Conservation (phyloP, 1,284 basidiomycete species). For the Ustilago xerochloae region DNA sequence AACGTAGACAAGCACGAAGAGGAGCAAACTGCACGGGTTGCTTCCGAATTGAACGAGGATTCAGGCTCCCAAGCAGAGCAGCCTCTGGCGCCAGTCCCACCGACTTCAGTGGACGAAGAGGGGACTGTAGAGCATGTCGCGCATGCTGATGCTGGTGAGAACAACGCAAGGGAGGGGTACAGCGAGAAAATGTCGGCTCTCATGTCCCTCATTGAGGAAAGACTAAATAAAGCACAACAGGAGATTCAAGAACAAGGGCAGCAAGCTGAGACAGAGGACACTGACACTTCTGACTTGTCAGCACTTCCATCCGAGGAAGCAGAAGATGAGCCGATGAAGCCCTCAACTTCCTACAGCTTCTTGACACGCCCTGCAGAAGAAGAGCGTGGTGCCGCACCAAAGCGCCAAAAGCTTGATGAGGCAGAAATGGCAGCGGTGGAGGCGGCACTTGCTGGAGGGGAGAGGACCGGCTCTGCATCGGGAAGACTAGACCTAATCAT, state of each 20-base stretch:
- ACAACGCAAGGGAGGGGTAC: neutral
- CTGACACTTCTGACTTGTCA: neutral
- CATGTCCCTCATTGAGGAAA: conserved; percentile 1
- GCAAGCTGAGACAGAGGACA: too few relatives aligned
- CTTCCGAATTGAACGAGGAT: too few relatives aligned
- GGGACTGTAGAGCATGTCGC: neutral
- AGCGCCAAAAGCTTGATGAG: conserved; percentile 12
- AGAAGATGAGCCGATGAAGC: neutral
- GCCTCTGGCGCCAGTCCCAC: neutral
- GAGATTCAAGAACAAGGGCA: neutral
- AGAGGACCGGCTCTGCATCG: neutral
- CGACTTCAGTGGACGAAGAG: neutral
- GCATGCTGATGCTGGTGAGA: neutral
- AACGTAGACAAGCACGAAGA: too few relatives aligned
- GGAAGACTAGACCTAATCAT: too few relatives aligned
- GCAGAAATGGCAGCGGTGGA: neutral
- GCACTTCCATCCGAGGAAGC: neutral
- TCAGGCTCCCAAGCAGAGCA: too few relatives aligned
- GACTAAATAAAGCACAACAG: too few relatives aligned
- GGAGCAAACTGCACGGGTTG: too few relatives aligned
- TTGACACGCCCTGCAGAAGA: conserved; percentile 8
- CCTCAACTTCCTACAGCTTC: neutral
- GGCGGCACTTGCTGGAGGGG: neutral
- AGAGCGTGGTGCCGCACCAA: neutral
- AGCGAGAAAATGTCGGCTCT: conserved; percentile 1